Percentiles rank a stretch among this genome's conserved stretches.
phyloP scores from a whole-genome alignment of 2,329 filamentous ascomycete genomes.

The Fusarium begoniae region DNA sequence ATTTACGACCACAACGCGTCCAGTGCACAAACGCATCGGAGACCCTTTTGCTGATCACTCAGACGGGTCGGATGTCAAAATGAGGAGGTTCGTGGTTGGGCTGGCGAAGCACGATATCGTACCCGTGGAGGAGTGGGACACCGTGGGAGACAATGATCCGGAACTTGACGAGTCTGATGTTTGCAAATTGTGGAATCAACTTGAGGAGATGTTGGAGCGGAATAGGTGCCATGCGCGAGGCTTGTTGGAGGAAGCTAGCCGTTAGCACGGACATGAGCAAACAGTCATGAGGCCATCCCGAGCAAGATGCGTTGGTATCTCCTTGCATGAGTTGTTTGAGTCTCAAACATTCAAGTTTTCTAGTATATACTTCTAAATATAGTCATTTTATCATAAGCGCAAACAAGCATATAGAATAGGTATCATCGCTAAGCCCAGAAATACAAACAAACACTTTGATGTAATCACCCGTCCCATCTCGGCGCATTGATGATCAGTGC shows the following conservation, averaged over 20 bases:
- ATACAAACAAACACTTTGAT: not conserved
- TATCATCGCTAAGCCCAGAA: not conserved
- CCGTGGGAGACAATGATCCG: not conserved
- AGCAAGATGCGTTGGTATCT: not conserved
- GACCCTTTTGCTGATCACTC: rapidly evolving
- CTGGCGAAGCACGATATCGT: not conserved
- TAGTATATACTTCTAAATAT: not conserved
- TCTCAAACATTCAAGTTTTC: not conserved
- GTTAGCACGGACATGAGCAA: not conserved
- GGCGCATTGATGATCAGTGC: constrained; percentile 64
- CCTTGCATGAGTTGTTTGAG: too few relatives aligned
- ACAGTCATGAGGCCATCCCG: not conserved
- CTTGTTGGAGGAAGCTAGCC: not conserved
- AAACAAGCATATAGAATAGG: constrained; percentile 1
- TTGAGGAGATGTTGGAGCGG: not conserved
- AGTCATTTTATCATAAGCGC: not conserved
- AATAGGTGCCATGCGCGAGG: not conserved
- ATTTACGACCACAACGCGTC: not conserved
- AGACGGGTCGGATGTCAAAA: not conserved
- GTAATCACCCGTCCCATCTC: constrained; percentile 39
- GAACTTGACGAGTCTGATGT: constrained; percentile 8
- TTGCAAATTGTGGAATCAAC: not conserved
- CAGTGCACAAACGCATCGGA: not conserved
- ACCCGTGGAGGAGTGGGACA: not conserved
- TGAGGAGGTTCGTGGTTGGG: constrained; percentile 3